Evolutionary conservation across 1,284 basidiomycete genomes (phyloP), one percentile per base, ranked within the genome.

Genomic region (Mycosarcoma mackinlayi): DNA sequence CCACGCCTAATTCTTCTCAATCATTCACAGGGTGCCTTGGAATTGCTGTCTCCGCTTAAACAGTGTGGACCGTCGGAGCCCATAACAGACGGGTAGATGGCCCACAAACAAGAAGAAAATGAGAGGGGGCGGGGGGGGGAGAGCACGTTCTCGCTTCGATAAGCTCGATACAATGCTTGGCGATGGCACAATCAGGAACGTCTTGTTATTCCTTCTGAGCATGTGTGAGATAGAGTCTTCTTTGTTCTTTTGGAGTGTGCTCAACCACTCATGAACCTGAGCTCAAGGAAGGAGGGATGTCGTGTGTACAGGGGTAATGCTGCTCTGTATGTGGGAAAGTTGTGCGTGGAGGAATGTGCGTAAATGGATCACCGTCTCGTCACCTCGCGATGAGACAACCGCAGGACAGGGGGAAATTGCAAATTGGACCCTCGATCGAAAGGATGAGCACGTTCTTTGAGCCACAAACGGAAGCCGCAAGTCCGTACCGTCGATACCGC

Each of bases 401-500:
- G n/a, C n/a, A n/a, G n/a, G n/a, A n/a, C n/a, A n/a, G n/a, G n/a
- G n/a, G n/a, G n/a, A 37, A 52, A 41, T 47, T 46, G 30, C 55
- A 57, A 57, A 49, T 57, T 59, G 48, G 11, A 23, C 21, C 27
- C 25, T 7, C 28, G 33, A 14, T 27, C 13, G 24, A 21, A 24
- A 39, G 10, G 19, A 7, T 13, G 33, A 31, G 60, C 60, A 63
- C 60, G 60, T 56, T 63, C 48, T 33, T 21, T 19, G 18, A 4
- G 39, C 30, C 13, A 4, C 21, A 40, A 23, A 45, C 57, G 57
- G 57, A 59, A 59, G 57, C 35, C 57, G 57, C 49, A 52, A 34
- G 2, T 44, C 40, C 55, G 47, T 50, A 27, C 56, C 53, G 51
- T 37, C 54, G 61, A 52, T 63, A 19, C 54, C 61, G 54, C 54